Percentiles rank a stretch among this genome's conserved stretches.
Conservation (phyloP, 345 rosid species). For the Limnanthes douglasii region DNA sequence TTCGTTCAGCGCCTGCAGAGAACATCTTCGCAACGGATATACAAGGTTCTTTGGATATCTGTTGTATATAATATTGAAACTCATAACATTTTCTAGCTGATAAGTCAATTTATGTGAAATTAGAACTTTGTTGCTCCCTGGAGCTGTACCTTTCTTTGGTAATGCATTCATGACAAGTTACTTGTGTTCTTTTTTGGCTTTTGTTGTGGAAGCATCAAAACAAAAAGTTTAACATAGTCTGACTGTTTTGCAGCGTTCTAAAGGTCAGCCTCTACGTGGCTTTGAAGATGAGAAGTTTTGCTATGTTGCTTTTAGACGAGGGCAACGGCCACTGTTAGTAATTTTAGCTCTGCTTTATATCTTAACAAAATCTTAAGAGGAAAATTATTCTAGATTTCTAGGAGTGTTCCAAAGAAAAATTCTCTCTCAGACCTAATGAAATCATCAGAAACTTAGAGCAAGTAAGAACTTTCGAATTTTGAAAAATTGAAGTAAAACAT, state of each 20-base stretch:
- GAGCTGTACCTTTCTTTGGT: too few relatives aligned
- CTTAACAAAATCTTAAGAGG: not conserved
- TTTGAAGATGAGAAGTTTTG: conserved; percentile 91
- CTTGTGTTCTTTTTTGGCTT: too few relatives aligned
- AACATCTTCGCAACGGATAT: conserved; percentile 80
- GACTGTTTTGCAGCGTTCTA: conserved; percentile 55
- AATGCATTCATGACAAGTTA: too few relatives aligned
- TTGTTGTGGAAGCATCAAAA: conserved; percentile 5
- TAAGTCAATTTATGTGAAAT: too few relatives aligned
- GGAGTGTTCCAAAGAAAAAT: too few relatives aligned
- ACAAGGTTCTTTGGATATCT: conserved; percentile 40
- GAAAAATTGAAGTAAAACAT: too few relatives aligned
- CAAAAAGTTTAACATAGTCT: not conserved
- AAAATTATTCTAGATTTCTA: conserved; percentile 3
- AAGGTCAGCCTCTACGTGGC: conserved; percentile 70
- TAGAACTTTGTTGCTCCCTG: too few relatives aligned
- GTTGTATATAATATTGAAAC: too few relatives aligned
- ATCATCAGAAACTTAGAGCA: too few relatives aligned
- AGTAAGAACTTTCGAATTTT: too few relatives aligned
- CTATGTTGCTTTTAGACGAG: conserved; percentile 69
- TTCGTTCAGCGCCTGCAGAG: conserved; percentile 90
- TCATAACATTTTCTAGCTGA: too few relatives aligned
- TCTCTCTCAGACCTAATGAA: too few relatives aligned
- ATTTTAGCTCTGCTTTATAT: conserved; percentile 5
- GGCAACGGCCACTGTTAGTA: conserved; percentile 76